phyloP scores from a whole-genome alignment of 1,139 yeast genomes.

The Hansenula lynferdii region DNA sequence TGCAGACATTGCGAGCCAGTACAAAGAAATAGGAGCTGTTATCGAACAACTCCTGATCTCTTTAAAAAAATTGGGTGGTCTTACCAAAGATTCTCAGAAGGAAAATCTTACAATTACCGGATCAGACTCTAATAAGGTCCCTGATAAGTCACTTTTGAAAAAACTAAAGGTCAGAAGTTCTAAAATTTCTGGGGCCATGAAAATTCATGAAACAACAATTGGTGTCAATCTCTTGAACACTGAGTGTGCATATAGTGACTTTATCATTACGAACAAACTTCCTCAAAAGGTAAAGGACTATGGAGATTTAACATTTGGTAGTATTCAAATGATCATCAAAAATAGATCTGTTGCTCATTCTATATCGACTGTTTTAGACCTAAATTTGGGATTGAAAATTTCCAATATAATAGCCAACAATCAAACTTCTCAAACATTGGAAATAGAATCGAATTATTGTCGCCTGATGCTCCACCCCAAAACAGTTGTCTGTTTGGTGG shows the following conservation, averaged over 20 bases:
- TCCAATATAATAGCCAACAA: constrained; percentile 25
- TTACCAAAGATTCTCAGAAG: no score
- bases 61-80: no score
- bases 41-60: no score
- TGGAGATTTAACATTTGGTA: constrained; percentile 16
- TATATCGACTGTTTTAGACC: constrained; percentile 36
- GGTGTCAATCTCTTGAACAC: neutral
- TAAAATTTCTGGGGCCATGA: neutral
- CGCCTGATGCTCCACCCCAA: constrained; percentile 54
- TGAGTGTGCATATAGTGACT: neutral
- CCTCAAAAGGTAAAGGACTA: constrained; percentile 5
- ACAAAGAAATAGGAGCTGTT: no score
- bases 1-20: no score
- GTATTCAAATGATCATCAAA: constrained; percentile 22
- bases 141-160: no score
- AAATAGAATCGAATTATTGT: constrained; percentile 53
- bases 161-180: neutral
- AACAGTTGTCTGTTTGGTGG: constrained; percentile 38
- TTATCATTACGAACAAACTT: neutral
- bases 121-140: no score
- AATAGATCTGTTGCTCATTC: constrained; percentile 23
- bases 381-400: constrained; percentile 31
- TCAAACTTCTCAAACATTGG: constrained; percentile 41
- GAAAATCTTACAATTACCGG: no score
- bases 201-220: neutral